Conservation (phyloP, 768 basidiomycete species). For the Tricholoma bakamatsutake region DNA sequence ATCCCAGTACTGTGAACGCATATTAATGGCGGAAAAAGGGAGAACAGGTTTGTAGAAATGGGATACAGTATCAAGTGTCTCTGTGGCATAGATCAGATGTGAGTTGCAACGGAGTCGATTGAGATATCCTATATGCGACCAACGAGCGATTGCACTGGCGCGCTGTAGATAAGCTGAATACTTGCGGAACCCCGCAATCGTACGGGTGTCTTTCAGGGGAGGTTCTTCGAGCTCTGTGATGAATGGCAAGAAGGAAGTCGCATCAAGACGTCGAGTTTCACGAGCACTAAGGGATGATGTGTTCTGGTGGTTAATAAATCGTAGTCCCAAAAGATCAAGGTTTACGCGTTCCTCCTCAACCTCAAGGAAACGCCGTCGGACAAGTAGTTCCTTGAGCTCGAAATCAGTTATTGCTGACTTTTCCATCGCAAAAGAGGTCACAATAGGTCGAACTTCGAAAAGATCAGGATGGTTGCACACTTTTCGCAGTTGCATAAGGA, state of each 20-base stretch:
- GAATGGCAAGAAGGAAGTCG: conserved; percentile 47
- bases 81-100: conserved; percentile 41
- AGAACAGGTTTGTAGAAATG: conserved; percentile 41
- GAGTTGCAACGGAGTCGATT: conserved; percentile 65
- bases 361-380: conserved; percentile 67
- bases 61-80: conserved; percentile 35
- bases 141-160: conserved; percentile 47
- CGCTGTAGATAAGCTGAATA: conserved; percentile 47
- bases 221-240: conserved; percentile 51
- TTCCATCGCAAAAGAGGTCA: conserved; percentile 68
- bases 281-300: conserved; percentile 46
- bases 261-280: conserved; percentile 54
- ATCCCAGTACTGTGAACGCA: conserved; percentile 35
- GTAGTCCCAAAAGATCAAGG: conserved; percentile 59
- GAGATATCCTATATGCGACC: conserved; percentile 67
- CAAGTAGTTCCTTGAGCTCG: conserved; percentile 82
- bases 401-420: conserved; percentile 74
- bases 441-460: conserved; percentile 84
- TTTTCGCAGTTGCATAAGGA: conserved; percentile 97
- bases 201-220: conserved; percentile 70
- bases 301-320: conserved; percentile 52
- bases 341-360: conserved; percentile 48
- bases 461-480: conserved; percentile 93
- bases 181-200: conserved; percentile 62
- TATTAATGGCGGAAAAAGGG: conserved; percentile 42